Percentiles rank a stretch among this genome's conserved stretches.
phyloP scores from a whole-genome alignment of 495 filamentous ascomycete species.

The Podospora bellae-mahoneyi region DNA sequence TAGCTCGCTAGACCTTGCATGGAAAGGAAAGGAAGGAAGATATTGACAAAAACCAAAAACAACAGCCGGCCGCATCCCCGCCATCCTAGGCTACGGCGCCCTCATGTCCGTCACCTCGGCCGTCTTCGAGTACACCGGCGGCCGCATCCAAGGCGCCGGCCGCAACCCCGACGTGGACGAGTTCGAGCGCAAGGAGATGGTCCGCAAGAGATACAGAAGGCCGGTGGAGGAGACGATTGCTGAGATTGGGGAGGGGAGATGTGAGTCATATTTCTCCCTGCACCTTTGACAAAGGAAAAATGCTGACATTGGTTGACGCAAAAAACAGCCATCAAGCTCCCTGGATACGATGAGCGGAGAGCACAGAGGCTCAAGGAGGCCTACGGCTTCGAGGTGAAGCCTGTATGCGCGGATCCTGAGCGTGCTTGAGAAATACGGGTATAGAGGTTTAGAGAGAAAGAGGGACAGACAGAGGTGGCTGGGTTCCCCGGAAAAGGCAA shows the following conservation, averaged over 20 bases:
- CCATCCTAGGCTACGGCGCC: conserved; percentile 74
- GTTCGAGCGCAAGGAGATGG: conserved; percentile 69
- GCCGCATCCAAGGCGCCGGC: conserved; percentile 56
- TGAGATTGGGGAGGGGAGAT: conserved; percentile 85
- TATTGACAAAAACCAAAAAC: not conserved
- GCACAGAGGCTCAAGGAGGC: conserved; percentile 78
- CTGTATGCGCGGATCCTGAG: conserved; percentile 43
- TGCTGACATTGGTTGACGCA: conserved; percentile 28
- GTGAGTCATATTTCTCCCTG: conserved; percentile 44
- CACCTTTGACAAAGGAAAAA: not conserved
- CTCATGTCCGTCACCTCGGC: conserved; percentile 61
- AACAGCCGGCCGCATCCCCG: conserved; percentile 66
- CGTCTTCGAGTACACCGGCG: conserved; percentile 75
- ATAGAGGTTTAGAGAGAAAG: not conserved
- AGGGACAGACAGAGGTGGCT: not conserved
- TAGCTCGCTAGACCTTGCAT: no score
- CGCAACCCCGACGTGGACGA: conserved; percentile 64
- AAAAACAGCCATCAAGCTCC: conserved; percentile 68
- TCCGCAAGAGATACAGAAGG: conserved; percentile 70
- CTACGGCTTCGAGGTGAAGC: conserved; percentile 80
- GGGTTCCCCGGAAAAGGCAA: not conserved
- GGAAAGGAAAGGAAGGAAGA: no score
- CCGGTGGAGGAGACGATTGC: conserved; percentile 79
- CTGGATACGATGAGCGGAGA: conserved; percentile 84
- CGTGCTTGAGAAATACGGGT: conserved; percentile 15